Evolutionary conservation across 169 alveolate species (phyloP).

Genomic region (Plasmodium reichenowi): DNA sequence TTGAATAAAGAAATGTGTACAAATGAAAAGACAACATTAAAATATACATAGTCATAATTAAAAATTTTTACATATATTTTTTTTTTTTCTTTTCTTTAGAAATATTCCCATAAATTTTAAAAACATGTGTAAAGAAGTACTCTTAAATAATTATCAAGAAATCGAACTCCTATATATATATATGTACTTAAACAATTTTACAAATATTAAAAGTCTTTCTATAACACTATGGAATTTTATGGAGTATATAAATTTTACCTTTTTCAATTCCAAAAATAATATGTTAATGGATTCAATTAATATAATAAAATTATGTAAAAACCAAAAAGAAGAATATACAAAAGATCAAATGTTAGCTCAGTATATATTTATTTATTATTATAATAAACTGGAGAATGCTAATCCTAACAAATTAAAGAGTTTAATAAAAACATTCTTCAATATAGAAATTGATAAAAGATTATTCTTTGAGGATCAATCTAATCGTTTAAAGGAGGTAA

Average conservation of each 20-base stretch:
- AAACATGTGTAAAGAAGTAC: constrained; percentile 49
- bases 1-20: neutral
- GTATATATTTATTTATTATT: constrained; percentile 37
- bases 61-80: neutral
- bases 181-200: constrained; percentile 39
- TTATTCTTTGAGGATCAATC: constrained; percentile 21
- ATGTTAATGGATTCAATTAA: constrained; percentile 35
- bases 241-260: constrained; percentile 58
- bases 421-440: constrained; percentile 47
- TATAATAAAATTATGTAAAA: constrained; percentile 52
- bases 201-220: constrained; percentile 15
- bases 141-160: constrained; percentile 34
- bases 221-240: constrained; percentile 41
- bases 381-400: constrained; percentile 38
- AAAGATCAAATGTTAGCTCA: constrained; percentile 23
- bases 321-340: neutral
- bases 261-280: constrained; percentile 30
- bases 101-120: constrained; percentile 53
- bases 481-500: constrained; percentile 48
- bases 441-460: constrained; percentile 11
- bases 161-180: constrained; percentile 44
- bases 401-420: constrained; percentile 26
- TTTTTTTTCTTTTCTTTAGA: constrained; percentile 12
- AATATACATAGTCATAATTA: neutral
- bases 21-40: neutral